Evolutionary conservation across 2,329 filamentous ascomycete species (phyloP), one percentile per base, ranked within the genome.

Genomic region (Xylariaceae sp.): DNA sequence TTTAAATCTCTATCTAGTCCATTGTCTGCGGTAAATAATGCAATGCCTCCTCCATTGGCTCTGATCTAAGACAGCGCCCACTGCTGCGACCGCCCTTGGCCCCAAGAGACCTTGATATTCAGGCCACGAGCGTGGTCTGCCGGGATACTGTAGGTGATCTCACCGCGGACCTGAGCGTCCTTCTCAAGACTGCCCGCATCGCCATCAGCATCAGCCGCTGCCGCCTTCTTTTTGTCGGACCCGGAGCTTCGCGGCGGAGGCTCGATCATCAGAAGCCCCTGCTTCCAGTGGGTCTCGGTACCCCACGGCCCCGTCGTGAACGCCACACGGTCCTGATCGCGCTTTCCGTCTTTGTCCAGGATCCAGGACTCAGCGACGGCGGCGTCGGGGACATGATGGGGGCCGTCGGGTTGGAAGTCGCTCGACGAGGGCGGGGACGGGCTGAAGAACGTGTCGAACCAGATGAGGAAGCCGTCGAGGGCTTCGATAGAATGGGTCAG

Each of bases 391-490:
- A 79, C 67, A 17, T 71, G 65, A 22, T 73, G 66, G 28, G 78
- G 59, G 19, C 57, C 54, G 37, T 67, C 22, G n/a, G n/a, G n/a
- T n/a, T n/a, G n/a, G n/a, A n/a, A n/a, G n/a, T n/a, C n/a, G n/a
- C n/a, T 22, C 31, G 38, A 39, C 37, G 44, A 42, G 22, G 22
- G 44, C 17, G 30, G 32, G 62, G 16, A 15, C 9, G 82, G 79
- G 50, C 85, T 78, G 66, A 96, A 96, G 71, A 93, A 93, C 18
- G 85, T 91, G 62, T 97, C 91, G 61, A 96, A 96, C 88, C 90
- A 96, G 52, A 95, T 77, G 12, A 89, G 74, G 63, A 89, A 95
- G 4, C 88, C 91, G 59, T 96, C 89, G n/a, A 96, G 68, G 2
- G 73, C 69, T 45, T 86, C 80, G 41, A 84, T 70, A 46, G 85